Base-by-base conservation (phyloP, 2,329 filamentous ascomycete genomes). In the Ophiostoma himal-ulmi region DNA sequence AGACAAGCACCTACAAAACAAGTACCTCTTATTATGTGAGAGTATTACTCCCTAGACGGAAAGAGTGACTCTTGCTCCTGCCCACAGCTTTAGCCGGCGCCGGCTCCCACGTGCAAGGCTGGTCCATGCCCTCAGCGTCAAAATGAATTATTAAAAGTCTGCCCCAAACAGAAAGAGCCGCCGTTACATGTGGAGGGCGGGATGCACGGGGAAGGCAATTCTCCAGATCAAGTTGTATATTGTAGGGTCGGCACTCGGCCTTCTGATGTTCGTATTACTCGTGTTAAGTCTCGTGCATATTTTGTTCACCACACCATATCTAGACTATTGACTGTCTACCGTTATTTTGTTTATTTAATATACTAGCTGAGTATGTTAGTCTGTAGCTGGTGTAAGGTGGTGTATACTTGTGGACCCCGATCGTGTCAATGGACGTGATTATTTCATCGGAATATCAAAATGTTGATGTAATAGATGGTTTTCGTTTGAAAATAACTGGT, bases 81-180 rank as follows among this genome's bases (percentile, higher is more conserved):
- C 57, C 57, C 57, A 17, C 26, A 14, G n/a, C n/a, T 14, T 57
- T 14, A 14, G 22, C 22, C 22, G 52, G 57, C 22, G 13, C 52
- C 52, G 52, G 8, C n/a, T 62, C 13, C 57, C 57, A 62, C 57
- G 26, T 62, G 57, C 57, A 62, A 62, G 57, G 57, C 57, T 62
- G 57, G 11, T 10, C 52, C 22, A 17, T 48, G 44, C 44, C 20
- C 20, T 54, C n/a, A 57, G 13, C 8, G 52, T 57, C n/a, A 57
- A 57, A 11, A 57, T 14, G 2, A 22, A 7, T 10, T 30, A 22
- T 4, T 3, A 17, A 62, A 17, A 36, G 14, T 20, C 26, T 14
- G 6, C 26, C 57, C 57, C 57, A 36, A 62, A 34, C 5, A 62
- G 57, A 62, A 62, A 62, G 57, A 62, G 57, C 57, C 57, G 57